Evolutionary conservation across 2,329 filamentous ascomycete genomes (phyloP).

Genomic region (Pseudogymnoascus sp.): DNA sequence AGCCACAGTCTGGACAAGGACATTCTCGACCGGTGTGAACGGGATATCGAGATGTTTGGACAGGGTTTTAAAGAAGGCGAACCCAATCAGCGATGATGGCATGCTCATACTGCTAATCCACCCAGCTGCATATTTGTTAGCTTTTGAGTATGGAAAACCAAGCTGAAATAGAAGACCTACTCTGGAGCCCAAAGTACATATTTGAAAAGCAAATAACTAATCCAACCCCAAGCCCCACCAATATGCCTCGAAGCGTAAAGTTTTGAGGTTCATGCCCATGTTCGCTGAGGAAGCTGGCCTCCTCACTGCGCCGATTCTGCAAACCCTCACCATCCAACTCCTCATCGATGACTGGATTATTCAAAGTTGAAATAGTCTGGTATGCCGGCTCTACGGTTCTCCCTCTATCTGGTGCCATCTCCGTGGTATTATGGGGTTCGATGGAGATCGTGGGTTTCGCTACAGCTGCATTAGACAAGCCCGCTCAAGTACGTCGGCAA

Average conservation of each 20-base stretch:
- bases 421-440: not conserved
- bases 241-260: conserved; percentile 76
- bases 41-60: conserved; percentile 65
- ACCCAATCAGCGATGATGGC: conserved; percentile 89
- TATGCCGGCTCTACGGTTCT: not conserved
- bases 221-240: conserved; percentile 74
- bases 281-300: conserved; percentile 22
- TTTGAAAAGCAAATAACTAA: conserved; percentile 93
- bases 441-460: not conserved
- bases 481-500: not conserved
- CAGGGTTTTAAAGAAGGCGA: conserved; percentile 81
- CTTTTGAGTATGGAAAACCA: not conserved
- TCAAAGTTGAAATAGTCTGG: not conserved
- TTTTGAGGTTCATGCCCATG: conserved; percentile 41
- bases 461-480: not conserved
- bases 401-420: conserved; percentile 6
- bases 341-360: not conserved
- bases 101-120: conserved; percentile 90
- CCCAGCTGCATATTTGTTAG: conserved; percentile 46
- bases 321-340: not conserved
- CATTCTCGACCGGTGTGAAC: conserved; percentile 93
- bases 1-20: conserved; percentile 90
- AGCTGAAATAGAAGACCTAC: conserved; percentile 43
- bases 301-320: conserved; percentile 22
- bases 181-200: conserved; percentile 97